phyloP scores from a whole-genome alignment of 306 rosid genomes.

The Dicorynia guianensis region DNA sequence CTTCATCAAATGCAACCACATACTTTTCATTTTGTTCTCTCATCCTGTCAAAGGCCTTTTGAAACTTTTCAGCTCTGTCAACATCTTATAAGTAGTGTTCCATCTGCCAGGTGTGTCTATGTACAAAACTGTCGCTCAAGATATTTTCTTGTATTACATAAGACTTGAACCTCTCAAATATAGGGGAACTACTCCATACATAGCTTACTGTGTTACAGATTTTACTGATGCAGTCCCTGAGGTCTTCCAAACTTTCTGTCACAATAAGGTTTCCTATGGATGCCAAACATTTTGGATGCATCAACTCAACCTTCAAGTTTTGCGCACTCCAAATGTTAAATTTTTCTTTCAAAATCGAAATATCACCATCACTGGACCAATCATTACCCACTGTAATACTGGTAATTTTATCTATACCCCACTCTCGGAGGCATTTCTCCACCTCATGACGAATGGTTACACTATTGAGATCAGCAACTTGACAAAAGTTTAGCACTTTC shows the following conservation, averaged over 20 bases:
- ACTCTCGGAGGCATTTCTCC: background rate
- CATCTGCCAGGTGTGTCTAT: background rate
- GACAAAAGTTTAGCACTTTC: background rate
- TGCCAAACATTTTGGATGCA: background rate
- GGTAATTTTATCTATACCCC: background rate
- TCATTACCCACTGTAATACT: background rate
- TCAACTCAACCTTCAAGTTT: background rate
- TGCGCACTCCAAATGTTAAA: background rate
- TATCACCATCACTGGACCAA: background rate
- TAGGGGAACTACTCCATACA: background rate
- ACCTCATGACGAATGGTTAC: background rate
- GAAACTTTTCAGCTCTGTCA: too few species aligned
- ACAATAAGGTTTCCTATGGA: background rate
- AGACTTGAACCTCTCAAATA: background rate
- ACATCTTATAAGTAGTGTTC: conserved; percentile 1
- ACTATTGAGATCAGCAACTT: background rate
- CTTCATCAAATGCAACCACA: background rate
- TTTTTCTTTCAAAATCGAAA: background rate
- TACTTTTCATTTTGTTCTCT: background rate
- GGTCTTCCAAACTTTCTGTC: background rate
- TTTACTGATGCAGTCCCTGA: background rate
- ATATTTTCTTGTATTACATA: background rate
- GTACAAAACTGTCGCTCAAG: background rate
- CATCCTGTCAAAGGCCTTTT: too few species aligned
- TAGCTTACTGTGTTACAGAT: background rate